These are phyloP conservation scores for Barnettozyma siamensis DNA, from an alignment of 805 yeast species.

Conservation along the genomic window DNA sequence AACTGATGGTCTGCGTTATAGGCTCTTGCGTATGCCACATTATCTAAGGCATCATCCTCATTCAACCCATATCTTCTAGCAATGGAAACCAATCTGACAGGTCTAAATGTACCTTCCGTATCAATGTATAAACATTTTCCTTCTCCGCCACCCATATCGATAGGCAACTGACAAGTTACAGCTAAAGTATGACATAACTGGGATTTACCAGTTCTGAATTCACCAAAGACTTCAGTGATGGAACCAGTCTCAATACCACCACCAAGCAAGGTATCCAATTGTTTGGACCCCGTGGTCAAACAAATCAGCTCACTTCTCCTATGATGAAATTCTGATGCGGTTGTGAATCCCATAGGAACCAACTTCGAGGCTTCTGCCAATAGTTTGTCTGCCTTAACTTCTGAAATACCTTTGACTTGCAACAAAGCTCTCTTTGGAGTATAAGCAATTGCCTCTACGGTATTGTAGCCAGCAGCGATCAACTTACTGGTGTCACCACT, in stretches of 20 bases:
- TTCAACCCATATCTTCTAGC: conserved; percentile 89
- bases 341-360: conserved; percentile 95
- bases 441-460: conserved; percentile 90
- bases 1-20: conserved; percentile 96
- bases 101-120: conserved; percentile 96
- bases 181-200: conserved; percentile 96
- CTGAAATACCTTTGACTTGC: conserved; percentile 86
- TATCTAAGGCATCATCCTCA: conserved; percentile 91
- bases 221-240: conserved; percentile 94
- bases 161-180: conserved; percentile 92
- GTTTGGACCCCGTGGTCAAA: conserved; percentile 92
- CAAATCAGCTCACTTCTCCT: conserved; percentile 88
- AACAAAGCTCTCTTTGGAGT: conserved; percentile 80
- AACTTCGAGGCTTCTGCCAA: conserved; percentile 76
- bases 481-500: conserved; percentile 73
- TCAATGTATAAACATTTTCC: conserved; percentile 95
- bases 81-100: conserved; percentile 80
- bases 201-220: conserved; percentile 95
- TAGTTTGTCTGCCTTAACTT: conserved; percentile 87
- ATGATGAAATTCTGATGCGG: conserved; percentile 90
- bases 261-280: conserved; percentile 85
- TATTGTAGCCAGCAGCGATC: conserved; percentile 76
- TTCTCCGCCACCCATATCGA: conserved; percentile 98
- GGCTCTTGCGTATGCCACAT: conserved; percentile 96
- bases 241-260: conserved; percentile 98